Conservation (phyloP, 2,329 filamentous ascomycete species). For the Sarocladium strictum region DNA sequence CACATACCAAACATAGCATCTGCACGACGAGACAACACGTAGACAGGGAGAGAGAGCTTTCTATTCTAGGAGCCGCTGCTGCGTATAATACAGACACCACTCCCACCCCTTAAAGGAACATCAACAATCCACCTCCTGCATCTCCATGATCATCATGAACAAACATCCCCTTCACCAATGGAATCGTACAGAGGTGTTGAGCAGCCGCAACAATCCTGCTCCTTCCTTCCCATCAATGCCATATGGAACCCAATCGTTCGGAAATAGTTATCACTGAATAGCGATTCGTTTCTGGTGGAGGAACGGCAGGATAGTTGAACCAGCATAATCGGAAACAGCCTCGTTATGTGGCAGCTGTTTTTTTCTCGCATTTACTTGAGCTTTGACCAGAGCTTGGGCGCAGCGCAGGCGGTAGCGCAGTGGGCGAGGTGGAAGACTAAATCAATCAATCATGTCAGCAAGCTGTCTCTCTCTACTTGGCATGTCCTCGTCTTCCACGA, state of each 20-base stretch:
- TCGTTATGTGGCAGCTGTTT: neutral
- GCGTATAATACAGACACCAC: constrained; percentile 10
- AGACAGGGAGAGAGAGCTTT: constrained; percentile 8
- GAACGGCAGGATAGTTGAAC: neutral
- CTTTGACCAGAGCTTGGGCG: constrained; percentile 88
- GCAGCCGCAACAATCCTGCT: neutral
- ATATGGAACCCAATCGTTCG: neutral
- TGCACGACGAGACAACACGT: neutral
- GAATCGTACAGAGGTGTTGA: constrained; percentile 7
- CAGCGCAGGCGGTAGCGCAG: constrained; percentile 88
- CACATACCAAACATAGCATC: too few species aligned
- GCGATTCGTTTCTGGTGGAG: too few species aligned
- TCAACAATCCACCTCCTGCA: neutral
- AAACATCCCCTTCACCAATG: neutral
- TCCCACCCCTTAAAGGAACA: constrained; percentile 1
- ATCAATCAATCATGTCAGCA: neutral
- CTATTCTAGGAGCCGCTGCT: constrained; percentile 10
- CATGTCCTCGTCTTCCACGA: too few species aligned
- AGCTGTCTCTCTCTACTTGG: too few species aligned
- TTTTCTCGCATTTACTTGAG: constrained; percentile 68
- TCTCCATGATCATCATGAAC: neutral
- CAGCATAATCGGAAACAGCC: neutral
- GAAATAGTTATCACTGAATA: too few species aligned
- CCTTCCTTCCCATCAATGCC: neutral
- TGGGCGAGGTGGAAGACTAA: constrained; percentile 98